phyloP scores from a whole-genome alignment of 2,329 filamentous ascomycete genomes.

The Stagonosporopsis tanaceti region DNA sequence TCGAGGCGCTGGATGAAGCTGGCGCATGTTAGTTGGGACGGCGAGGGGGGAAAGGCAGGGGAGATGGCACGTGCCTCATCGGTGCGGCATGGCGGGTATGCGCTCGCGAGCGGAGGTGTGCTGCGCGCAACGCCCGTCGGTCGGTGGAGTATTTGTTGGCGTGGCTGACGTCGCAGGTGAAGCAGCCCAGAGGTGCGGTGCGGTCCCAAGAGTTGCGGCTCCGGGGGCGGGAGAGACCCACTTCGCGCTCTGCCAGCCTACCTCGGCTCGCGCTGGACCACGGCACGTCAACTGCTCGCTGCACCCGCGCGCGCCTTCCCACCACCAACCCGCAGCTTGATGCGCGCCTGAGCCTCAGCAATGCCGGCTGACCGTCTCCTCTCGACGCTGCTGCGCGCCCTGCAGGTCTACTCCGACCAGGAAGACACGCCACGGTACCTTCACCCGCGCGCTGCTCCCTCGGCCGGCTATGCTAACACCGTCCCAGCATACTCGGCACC shows the following conservation, averaged over 20 bases:
- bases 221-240: constrained; percentile 23
- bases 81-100: constrained; percentile 32
- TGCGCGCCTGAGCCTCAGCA: constrained; percentile 24
- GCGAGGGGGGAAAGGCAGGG: background rate
- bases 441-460: constrained; percentile 43
- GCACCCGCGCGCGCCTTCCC: constrained; percentile 17
- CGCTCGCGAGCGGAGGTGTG: constrained; percentile 2
- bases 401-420: constrained; percentile 65
- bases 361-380: constrained; percentile 75
- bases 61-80: constrained; percentile 39
- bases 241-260: constrained; percentile 16
- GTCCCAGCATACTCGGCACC: constrained; percentile 63
- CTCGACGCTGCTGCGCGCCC: constrained; percentile 69
- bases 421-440: constrained; percentile 67
- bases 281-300: constrained; percentile 19
- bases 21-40: constrained; percentile 18
- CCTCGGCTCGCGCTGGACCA: constrained; percentile 38
- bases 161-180: constrained; percentile 21
- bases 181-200: constrained; percentile 18
- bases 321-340: background rate
- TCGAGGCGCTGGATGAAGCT: constrained; percentile 57
- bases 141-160: background rate
- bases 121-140: background rate
- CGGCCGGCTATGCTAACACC: constrained; percentile 28
- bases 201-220: constrained; percentile 7